Evolutionary conservation across 1,139 yeast genomes (phyloP).

Genomic region (Lodderomyces elongisporus): DNA sequence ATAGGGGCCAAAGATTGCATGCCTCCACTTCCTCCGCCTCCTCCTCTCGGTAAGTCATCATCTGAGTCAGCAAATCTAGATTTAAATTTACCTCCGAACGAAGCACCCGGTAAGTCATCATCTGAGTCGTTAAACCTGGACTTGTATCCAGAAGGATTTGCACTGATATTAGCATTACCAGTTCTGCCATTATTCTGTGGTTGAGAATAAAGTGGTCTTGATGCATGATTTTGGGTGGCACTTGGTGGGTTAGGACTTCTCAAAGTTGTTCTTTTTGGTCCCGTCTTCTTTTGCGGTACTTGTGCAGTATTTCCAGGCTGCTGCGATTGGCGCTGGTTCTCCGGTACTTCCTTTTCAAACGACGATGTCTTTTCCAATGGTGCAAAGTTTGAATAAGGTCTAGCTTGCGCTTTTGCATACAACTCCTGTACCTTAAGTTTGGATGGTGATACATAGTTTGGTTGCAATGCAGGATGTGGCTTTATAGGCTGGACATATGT

Average conservation of each 20-base stretch:
- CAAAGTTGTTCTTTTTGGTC: conserved; percentile 9
- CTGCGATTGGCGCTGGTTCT: conserved; percentile 19
- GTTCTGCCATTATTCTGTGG: not conserved
- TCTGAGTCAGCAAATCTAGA: conserved; percentile 12
- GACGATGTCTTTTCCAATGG: conserved; percentile 46
- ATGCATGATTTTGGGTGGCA: conserved; percentile 6
- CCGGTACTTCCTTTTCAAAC: conserved; percentile 45
- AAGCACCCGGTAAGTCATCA: conserved; percentile 10
- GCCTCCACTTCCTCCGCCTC: too few relatives aligned
- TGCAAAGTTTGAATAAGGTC: conserved; percentile 38
- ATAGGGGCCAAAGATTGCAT: too few relatives aligned
- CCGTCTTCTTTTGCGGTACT: not conserved
- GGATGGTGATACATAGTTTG: conserved; percentile 39
- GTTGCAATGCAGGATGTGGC: conserved; percentile 39
- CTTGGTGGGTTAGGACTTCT: conserved; percentile 8
- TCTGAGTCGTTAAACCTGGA: conserved; percentile 15
- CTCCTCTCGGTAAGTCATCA: conserved; percentile 10
- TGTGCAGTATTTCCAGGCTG: not conserved
- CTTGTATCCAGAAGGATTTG: conserved; percentile 2
- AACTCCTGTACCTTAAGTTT: conserved; percentile 44
- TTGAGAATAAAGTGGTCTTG: conserved; percentile 4
- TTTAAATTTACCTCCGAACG: not conserved
- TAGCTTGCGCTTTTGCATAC: conserved; percentile 44
- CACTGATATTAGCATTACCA: not conserved
- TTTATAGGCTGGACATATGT: conserved; percentile 40